These are phyloP conservation scores for Gymnopilus dilepis DNA, from an alignment of 768 basidiomycete species.

Conservation along the genomic window DNA sequence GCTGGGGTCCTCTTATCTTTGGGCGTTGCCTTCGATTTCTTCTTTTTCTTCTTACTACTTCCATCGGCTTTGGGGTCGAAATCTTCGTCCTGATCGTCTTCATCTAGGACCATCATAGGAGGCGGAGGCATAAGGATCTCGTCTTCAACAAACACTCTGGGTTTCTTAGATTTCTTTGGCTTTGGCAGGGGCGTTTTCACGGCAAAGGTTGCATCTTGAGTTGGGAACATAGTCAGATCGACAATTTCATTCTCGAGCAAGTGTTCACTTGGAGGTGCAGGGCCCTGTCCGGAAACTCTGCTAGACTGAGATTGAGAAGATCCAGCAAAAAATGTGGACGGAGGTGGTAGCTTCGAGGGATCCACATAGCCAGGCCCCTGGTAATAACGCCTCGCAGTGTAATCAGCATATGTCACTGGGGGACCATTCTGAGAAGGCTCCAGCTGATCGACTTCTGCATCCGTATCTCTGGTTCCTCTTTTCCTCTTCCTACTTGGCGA, in stretches of 20 bases:
- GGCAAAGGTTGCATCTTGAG: conserved; percentile 12
- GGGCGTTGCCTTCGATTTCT: conserved; percentile 18
- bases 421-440: conserved; percentile 19
- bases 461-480: conserved; percentile 14
- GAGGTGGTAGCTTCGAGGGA: conserved; percentile 31
- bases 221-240: conserved; percentile 36
- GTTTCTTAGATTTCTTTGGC: conserved; percentile 36
- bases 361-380: conserved; percentile 9
- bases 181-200: conserved; percentile 24
- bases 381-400: neutral
- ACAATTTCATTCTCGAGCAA: conserved; percentile 27
- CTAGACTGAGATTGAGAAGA: conserved; percentile 50
- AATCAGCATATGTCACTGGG: neutral
- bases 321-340: conserved; percentile 52
- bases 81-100: conserved; percentile 36
- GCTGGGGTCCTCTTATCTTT: conserved; percentile 25
- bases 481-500: conserved; percentile 23
- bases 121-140: neutral
- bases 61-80: conserved; percentile 27
- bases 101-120: conserved; percentile 20
- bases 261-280: neutral
- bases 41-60: conserved; percentile 17
- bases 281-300: neutral
- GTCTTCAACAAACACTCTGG: conserved; percentile 18
- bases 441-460: conserved; percentile 35